phyloP scores from a whole-genome alignment of 371 early-diverging fungal species.

The Fennellomyces sp. region DNA sequence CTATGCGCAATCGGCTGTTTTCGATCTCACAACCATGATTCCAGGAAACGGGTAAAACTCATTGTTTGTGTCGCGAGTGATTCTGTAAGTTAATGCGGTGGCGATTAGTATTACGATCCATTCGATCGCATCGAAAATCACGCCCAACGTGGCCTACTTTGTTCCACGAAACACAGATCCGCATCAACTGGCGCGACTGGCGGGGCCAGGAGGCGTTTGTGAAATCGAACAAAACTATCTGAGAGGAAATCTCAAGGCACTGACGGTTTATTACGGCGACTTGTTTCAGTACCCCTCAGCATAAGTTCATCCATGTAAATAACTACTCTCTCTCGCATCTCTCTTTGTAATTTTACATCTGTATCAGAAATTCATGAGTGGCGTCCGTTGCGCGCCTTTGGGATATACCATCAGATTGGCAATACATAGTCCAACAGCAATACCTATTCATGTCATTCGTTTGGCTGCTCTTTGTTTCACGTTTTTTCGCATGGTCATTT shows the following conservation, averaged over 20 bases:
- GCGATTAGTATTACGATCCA: constrained; percentile 58
- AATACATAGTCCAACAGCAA: constrained; percentile 61
- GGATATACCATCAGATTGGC: constrained; percentile 61
- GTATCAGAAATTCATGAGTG: constrained; percentile 60
- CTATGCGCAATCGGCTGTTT: constrained; percentile 41
- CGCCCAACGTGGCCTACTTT: constrained; percentile 81
- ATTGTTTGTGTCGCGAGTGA: too few species aligned
- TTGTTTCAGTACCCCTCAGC: too few species aligned
- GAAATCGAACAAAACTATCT: constrained; percentile 78
- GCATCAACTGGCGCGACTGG: constrained; percentile 48
- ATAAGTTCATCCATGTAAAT: not conserved
- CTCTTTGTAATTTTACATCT: not conserved
- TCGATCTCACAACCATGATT: constrained; percentile 74
- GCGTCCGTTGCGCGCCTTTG: constrained; percentile 55
- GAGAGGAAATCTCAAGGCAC: constrained; percentile 60
- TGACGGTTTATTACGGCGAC: constrained; percentile 76
- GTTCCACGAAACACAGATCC: constrained; percentile 83
- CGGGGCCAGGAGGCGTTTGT: constrained; percentile 57
- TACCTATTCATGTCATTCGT: constrained; percentile 31
- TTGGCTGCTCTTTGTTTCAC: too few species aligned
- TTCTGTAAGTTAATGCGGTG: not conserved
- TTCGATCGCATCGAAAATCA: constrained; percentile 63
- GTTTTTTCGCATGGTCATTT: too few species aligned
- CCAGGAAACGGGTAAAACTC: constrained; percentile 72
- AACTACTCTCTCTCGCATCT: not conserved